phyloP scores from a whole-genome alignment of 2,329 filamentous ascomycete species.

The Neofusicoccum sp. region DNA sequence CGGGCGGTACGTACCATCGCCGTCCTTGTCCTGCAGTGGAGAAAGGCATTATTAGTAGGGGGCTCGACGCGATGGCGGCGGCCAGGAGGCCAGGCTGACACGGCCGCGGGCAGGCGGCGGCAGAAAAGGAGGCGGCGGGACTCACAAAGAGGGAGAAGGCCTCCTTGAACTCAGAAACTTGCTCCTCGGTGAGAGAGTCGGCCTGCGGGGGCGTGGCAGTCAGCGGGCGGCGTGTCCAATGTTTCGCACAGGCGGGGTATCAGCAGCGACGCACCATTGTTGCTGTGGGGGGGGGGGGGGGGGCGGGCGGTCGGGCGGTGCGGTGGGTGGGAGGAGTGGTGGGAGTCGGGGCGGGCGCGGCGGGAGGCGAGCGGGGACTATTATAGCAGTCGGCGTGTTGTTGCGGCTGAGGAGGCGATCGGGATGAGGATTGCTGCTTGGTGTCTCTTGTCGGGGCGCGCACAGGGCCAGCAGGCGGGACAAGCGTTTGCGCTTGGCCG shows the following conservation, averaged over 20 bases:
- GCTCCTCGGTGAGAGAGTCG: constrained; percentile 98
- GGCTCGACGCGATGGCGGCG: constrained; percentile 20
- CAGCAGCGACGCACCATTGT: constrained; percentile 38
- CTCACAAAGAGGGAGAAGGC: constrained; percentile 99
- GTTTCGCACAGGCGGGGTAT: constrained; percentile 30
- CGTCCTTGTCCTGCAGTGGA: constrained; percentile 54
- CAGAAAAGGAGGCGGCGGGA: constrained; percentile 33
- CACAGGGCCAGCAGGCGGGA: constrained; percentile 14
- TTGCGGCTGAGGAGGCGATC: constrained; percentile 13
- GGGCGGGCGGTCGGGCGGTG: neutral
- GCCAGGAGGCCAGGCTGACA: constrained; percentile 14
- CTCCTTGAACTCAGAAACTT: constrained; percentile 99
- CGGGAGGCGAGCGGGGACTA: neutral
- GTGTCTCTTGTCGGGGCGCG: constrained; percentile 13
- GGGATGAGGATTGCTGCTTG: constrained; percentile 16
- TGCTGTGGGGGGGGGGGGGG: neutral
- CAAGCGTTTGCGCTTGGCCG: constrained; percentile 8
- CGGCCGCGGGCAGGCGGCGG: constrained; percentile 4
- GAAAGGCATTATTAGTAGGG: constrained; percentile 26
- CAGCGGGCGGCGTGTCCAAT: constrained; percentile 14
- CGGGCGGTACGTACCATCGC: constrained; percentile 48
- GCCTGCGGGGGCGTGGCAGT: constrained; percentile 57
- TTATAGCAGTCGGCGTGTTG: constrained; percentile 13
- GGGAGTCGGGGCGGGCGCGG: neutral
- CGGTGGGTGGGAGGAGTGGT: neutral